phyloP scores from a whole-genome alignment of 169 alveolate genomes.

The Cystoisospora suis region DNA sequence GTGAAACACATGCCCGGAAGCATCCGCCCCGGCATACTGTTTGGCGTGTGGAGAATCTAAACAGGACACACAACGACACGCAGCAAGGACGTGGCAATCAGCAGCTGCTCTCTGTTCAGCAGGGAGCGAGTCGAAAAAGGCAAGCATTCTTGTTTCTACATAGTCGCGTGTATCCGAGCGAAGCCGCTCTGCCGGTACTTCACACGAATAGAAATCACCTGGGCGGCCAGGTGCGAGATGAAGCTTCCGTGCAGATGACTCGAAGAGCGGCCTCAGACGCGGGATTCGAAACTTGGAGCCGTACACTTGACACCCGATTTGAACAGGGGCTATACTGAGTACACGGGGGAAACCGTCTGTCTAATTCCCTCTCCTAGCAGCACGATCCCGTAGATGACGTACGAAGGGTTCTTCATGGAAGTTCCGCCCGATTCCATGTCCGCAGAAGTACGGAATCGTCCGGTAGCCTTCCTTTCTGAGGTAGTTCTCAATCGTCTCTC shows the following conservation, averaged over 20 bases:
- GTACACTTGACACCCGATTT: too few relatives aligned
- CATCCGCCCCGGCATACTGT: slow-evolving; percentile 74
- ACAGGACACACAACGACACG: neutral
- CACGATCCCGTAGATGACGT: neutral
- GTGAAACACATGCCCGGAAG: slow-evolving; percentile 82
- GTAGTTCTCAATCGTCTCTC: slow-evolving; percentile 34
- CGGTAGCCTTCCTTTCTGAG: slow-evolving; percentile 22
- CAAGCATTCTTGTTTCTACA: neutral
- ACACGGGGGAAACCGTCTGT: too few relatives aligned
- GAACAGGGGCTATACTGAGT: too few relatives aligned
- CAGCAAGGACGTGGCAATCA: neutral
- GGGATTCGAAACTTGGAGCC: too few relatives aligned
- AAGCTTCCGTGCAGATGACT: too few relatives aligned
- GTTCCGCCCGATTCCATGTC: slow-evolving; percentile 58
- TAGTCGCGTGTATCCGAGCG: neutral
- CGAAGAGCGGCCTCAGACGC: too few relatives aligned
- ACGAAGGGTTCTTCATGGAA: slow-evolving; percentile 58
- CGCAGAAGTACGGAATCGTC: slow-evolving; percentile 31
- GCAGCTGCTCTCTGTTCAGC: too few relatives aligned
- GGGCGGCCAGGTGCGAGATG: too few relatives aligned
- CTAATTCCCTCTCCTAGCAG: neutral
- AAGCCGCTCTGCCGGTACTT: too few relatives aligned
- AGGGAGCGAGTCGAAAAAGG: too few relatives aligned
- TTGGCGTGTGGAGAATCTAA: slow-evolving; percentile 50
- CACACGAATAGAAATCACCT: too few relatives aligned